A percentile compares a stretch with the other conserved stretches of the same genome.
Evolutionary conservation across 2,329 filamentous ascomycete genomes (phyloP).

Genomic region (Biscogniauxia mediterranea): DNA sequence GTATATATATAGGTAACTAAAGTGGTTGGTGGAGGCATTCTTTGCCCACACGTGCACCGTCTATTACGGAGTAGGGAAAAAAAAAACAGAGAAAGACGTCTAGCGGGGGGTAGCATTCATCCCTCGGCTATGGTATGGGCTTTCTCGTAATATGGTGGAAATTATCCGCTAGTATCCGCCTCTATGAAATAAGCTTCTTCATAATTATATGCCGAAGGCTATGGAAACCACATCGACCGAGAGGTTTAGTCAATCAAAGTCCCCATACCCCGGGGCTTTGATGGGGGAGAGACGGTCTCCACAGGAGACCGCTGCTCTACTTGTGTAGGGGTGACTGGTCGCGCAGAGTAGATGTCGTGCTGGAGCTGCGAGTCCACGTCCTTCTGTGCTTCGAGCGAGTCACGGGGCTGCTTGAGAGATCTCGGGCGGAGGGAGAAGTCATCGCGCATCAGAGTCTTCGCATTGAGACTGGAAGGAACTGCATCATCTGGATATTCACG

Average conservation of each 20-base stretch:
- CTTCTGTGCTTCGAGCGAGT: conserved; percentile 12
- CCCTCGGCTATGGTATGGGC: too few species aligned
- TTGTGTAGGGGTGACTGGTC: conserved; percentile 27
- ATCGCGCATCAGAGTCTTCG: conserved; percentile 18
- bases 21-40: too few species aligned
- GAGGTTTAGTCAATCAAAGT: conserved; percentile 25
- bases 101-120: too few species aligned
- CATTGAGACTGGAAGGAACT: conserved; percentile 5
- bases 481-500: conserved; percentile 22
- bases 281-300: conserved; percentile 29
- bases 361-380: conserved; percentile 11
- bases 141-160: too few species aligned
- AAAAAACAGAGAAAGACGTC: too few species aligned
- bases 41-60: too few species aligned
- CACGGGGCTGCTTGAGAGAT: conserved; percentile 12
- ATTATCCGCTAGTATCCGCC: too few species aligned
- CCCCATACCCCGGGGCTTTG: conserved; percentile 30
- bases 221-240: too few species aligned
- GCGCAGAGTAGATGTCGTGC: conserved; percentile 8
- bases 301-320: conserved; percentile 12
- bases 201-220: too few species aligned
- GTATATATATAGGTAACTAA: too few species aligned
- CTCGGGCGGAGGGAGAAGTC: conserved; percentile 32
- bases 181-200: too few species aligned
- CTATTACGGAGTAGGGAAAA: too few species aligned